Conservation (phyloP, 345 rosid genomes). For the Eutrema yunnanense region DNA sequence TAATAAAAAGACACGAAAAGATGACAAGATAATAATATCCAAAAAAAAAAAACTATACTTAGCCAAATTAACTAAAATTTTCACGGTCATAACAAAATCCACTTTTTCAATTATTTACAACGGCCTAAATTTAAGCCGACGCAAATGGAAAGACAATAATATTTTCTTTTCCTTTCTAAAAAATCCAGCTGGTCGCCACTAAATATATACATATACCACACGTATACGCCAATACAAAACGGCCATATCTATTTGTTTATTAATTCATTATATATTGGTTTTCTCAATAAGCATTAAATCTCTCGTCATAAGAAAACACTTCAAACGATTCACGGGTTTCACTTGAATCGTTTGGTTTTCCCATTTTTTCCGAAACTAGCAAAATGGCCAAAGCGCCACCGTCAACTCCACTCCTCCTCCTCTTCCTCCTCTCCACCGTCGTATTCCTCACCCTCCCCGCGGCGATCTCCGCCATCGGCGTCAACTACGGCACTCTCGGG, state of each 20-base stretch:
- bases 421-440: constrained; percentile 18
- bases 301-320: constrained; percentile 14
- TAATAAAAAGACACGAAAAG: background rate
- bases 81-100: constrained; percentile 13
- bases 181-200: constrained; percentile 19
- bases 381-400: constrained; percentile 24
- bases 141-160: background rate
- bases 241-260: constrained; percentile 3
- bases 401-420: constrained; percentile 16
- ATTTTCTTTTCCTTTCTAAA: background rate
- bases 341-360: constrained; percentile 21
- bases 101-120: constrained; percentile 15
- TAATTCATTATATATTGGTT: background rate
- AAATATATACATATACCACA: constrained; percentile 17
- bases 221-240: constrained; percentile 11
- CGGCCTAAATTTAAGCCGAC: constrained; percentile 18
- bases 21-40: background rate
- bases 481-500: constrained; percentile 73
- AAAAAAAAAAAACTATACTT: background rate
- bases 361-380: background rate
- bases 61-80: constrained; percentile 5
- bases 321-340: constrained; percentile 31
- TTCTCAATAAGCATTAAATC: background rate
- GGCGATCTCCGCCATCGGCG: constrained; percentile 47
- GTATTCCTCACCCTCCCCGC: constrained; percentile 35